Evolutionary conservation across 352 stramenopile species (phyloP).

Genomic region (Albugo candida): DNA sequence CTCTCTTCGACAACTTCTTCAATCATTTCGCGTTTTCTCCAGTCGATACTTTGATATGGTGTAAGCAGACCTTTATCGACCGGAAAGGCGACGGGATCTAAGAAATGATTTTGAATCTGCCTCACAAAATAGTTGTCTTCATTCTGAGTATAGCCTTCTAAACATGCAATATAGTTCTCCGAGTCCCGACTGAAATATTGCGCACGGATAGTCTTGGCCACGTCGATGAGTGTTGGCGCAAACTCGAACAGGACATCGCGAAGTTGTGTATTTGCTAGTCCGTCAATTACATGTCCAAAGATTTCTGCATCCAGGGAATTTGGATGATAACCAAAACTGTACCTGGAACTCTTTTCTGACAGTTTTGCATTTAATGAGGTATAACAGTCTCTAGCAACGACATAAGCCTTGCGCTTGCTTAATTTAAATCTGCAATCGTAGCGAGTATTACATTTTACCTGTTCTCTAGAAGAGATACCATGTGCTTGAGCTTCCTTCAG

Average conservation of each 20-base stretch:
- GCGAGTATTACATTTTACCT: slow-evolving; percentile 8
- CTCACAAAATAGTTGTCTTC: slow-evolving; percentile 45
- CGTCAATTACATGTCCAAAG: slow-evolving; percentile 70
- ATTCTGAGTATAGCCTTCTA: slow-evolving; percentile 28
- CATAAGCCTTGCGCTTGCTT: slow-evolving; percentile 21
- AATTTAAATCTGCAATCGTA: background rate
- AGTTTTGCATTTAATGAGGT: slow-evolving; percentile 66
- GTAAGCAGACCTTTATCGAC: slow-evolving; percentile 48
- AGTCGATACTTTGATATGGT: slow-evolving; percentile 69
- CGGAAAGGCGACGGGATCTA: slow-evolving; percentile 37
- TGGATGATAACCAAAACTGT: slow-evolving; percentile 47
- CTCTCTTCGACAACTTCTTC: slow-evolving; percentile 25
- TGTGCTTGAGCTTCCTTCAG: slow-evolving; percentile 32
- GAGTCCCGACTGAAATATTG: slow-evolving; percentile 30
- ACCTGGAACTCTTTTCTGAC: slow-evolving; percentile 21
- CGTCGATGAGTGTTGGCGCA: slow-evolving; percentile 43
- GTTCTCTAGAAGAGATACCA: slow-evolving; percentile 45
- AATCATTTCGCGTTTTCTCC: slow-evolving; percentile 50
- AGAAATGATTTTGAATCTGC: slow-evolving; percentile 23
- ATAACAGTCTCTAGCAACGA: slow-evolving; percentile 72
- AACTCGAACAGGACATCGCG: slow-evolving; percentile 48
- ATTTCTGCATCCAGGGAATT: slow-evolving; percentile 60
- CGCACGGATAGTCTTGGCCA: slow-evolving; percentile 51
- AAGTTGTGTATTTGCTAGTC: slow-evolving; percentile 51
- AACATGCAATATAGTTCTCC: slow-evolving; percentile 16